These are phyloP conservation scores for Kluyveromyces dobzhanskii DNA, from an alignment of 805 yeast genomes.

Conservation along the genomic window DNA sequence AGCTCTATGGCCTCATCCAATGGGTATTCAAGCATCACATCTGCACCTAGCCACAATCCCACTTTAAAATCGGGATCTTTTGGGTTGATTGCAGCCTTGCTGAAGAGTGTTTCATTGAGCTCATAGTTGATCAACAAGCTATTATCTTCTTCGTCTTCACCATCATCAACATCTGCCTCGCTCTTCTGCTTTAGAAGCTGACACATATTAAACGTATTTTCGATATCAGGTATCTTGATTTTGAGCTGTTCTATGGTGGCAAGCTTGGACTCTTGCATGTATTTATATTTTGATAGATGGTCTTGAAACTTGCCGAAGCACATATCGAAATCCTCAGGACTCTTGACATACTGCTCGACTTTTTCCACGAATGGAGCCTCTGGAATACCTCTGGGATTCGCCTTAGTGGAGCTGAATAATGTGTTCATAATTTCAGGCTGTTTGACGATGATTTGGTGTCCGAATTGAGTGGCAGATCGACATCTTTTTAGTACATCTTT, in stretches of 20 bases:
- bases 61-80: slow-evolving; percentile 44
- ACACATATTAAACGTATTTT: slow-evolving; percentile 73
- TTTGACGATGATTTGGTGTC: too few relatives aligned
- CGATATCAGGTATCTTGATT: slow-evolving; percentile 83
- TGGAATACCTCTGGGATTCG: slow-evolving; percentile 93
- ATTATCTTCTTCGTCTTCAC: slow-evolving; percentile 27
- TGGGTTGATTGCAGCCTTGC: slow-evolving; percentile 66
- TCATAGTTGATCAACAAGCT: slow-evolving; percentile 74
- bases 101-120: slow-evolving; percentile 84
- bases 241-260: slow-evolving; percentile 21
- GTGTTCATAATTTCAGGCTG: slow-evolving; percentile 23
- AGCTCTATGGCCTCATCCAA: slow-evolving; percentile 77
- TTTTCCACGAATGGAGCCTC: slow-evolving; percentile 89
- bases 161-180: slow-evolving; percentile 27
- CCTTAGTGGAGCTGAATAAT: slow-evolving; percentile 40
- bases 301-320: slow-evolving; percentile 75
- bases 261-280: slow-evolving; percentile 51
- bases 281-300: slow-evolving; percentile 80
- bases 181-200: slow-evolving; percentile 45
- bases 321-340: slow-evolving; percentile 60
- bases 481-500: too few relatives aligned
- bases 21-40: slow-evolving; percentile 93
- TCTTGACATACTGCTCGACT: slow-evolving; percentile 65
- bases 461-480: too few relatives aligned
- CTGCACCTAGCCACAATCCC: slow-evolving; percentile 95